Evolutionary conservation across 163 green algal genomes (phyloP).

Genomic region (Scenedesmus sp.): DNA sequence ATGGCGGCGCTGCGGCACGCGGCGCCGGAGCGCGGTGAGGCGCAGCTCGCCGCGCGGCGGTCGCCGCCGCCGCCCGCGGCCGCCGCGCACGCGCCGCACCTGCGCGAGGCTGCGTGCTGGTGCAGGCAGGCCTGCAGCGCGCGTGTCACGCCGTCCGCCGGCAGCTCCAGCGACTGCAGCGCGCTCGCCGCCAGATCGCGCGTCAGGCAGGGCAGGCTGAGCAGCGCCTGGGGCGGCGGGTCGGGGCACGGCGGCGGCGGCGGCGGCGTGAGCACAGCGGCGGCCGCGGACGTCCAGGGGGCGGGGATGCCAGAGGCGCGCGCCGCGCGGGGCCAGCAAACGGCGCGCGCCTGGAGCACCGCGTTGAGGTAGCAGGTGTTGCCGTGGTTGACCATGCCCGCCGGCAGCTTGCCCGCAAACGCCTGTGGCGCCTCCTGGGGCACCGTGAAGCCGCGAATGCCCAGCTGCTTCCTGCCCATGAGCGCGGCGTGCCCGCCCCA

Average conservation of each 20-base stretch:
- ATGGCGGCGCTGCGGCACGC: constrained; percentile 41
- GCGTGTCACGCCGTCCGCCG: constrained; percentile 42
- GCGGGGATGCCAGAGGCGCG: too few species aligned
- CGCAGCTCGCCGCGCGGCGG: too few species aligned
- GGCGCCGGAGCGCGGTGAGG: too few species aligned
- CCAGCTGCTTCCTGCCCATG: neutral
- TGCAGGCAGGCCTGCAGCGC: constrained; percentile 50
- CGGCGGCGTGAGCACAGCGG: too few species aligned
- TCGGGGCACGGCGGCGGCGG: too few species aligned
- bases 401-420: constrained; percentile 39
- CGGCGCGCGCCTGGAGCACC: constrained; percentile 59
- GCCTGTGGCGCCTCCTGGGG: neutral
- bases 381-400: constrained; percentile 91
- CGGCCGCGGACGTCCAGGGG: too few species aligned
- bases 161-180: constrained; percentile 42
- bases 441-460: constrained; percentile 12
- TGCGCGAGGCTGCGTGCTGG: constrained; percentile 6
- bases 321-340: neutral
- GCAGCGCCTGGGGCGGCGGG: constrained; percentile 57
- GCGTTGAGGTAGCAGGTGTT: constrained; percentile 97
- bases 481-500: too few species aligned
- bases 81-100: neutral
- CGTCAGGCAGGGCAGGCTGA: constrained; percentile 55
- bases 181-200: constrained; percentile 35
- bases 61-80: too few species aligned